Base-by-base conservation (phyloP, 2,329 filamentous ascomycete genomes). In the Stachybotrys chlorohalonatus region DNA sequence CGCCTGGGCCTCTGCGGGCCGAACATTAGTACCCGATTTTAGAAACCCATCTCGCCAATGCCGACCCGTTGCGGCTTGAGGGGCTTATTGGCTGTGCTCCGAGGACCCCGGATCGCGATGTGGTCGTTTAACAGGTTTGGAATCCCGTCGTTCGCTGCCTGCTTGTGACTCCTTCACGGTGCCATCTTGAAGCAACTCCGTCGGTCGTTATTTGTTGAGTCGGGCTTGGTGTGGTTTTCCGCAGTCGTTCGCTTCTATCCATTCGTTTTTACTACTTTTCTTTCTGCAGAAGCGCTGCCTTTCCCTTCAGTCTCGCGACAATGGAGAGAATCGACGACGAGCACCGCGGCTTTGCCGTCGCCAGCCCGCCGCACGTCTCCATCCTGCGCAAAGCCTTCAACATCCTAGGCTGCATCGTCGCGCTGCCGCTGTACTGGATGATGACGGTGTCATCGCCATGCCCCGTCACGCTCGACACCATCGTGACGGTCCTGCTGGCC, bases 401-500 rank as follows among this genome's bases (percentile, higher is more conserved):
- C 45, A 48, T 61, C 45, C 8, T 58, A 6, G 61, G 61, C n/a
- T 59, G 60, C 52, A 31, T 63, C 13, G 24, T 59, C 7, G 56
- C 50, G 6, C 52, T 62, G 2, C 61, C 61, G 11, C 36, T 60
- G 5, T 62, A 58, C 52, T 61, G 57, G 57, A 16, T 56, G 5
- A 49, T 57, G 47, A 58, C 60, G 13, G 56, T 62, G n/a, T 54
- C 59, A 36, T 61, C 60, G 45, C 58, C 55, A n/a, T 63, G 55
- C 51, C 61, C 61, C 3, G 60, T 63, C 11, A 63, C 61, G 2
- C 52, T 62, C 16, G 61, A 63, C 52, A 52, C 61, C 47, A 52
- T 62, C 53, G 49, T 61, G 30, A 63, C 60, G 7, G 56, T 63
- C 24, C 32, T 49, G 11, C 54, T 63, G 13, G 54, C 61, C 1